A percentile compares a stretch with the other conserved stretches of the same genome.
phyloP scores from a whole-genome alignment of 176 grass and related monocot genomes.

The Musa acuminata region DNA sequence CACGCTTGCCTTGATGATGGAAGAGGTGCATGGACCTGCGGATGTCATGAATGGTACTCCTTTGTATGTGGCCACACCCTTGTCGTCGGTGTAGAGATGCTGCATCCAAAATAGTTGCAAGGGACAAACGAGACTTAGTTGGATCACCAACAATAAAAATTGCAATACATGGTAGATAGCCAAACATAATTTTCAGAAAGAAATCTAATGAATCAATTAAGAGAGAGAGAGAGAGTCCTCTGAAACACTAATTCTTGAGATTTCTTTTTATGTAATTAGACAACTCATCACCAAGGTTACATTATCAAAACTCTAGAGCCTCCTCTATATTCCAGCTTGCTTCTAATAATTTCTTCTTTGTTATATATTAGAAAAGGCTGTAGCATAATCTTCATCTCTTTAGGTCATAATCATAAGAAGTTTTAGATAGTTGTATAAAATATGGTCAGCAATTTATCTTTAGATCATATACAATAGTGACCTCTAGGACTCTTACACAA shows the following conservation, averaged over 20 bases:
- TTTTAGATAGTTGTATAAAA: background rate
- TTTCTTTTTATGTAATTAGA: too few species aligned
- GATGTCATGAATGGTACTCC: conserved; percentile 72
- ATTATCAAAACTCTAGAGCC: too few species aligned
- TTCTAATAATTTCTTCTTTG: too few species aligned
- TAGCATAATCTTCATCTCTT: too few species aligned
- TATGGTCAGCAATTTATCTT: background rate
- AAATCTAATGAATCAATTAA: background rate
- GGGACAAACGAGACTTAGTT: conserved; percentile 49
- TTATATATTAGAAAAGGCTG: too few species aligned
- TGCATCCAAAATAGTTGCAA: conserved; percentile 28
- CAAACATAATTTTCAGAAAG: background rate
- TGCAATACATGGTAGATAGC: background rate
- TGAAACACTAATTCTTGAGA: too few species aligned
- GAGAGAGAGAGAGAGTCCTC: too few species aligned
- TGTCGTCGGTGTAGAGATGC: conserved; percentile 63
- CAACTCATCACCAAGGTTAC: too few species aligned
- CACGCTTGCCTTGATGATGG: conserved; percentile 48
- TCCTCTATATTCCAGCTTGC: too few species aligned
- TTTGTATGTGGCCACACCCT: conserved; percentile 63
- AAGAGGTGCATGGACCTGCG: conserved; percentile 60
- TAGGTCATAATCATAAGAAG: background rate
- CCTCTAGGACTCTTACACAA: background rate
- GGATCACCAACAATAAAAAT: conserved; percentile 27
- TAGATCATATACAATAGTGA: background rate